Conservation (phyloP, 768 basidiomycete genomes). For the Leccinum olivaceopallidum region DNA sequence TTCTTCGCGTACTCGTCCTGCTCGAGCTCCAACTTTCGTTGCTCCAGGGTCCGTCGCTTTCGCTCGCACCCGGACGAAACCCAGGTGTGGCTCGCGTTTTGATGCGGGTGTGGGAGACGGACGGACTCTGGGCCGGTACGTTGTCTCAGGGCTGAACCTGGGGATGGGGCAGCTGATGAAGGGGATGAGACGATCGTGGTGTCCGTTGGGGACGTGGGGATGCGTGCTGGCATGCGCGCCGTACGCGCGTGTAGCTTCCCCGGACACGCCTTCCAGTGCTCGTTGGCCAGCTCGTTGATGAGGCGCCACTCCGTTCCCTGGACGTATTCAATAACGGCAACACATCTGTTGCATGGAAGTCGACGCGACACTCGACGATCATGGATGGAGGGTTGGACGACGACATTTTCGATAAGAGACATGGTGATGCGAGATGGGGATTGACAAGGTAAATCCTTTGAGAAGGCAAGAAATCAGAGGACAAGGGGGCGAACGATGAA, state of each 20-base stretch:
- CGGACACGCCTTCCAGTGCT: slow-evolving; percentile 31
- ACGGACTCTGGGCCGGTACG: neutral
- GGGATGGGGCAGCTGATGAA: neutral
- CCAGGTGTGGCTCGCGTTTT: slow-evolving; percentile 5
- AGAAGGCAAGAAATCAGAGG: neutral
- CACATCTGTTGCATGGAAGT: slow-evolving; percentile 32
- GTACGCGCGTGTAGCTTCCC: slow-evolving; percentile 18
- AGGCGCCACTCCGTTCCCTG: slow-evolving; percentile 26
- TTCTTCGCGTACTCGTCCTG: slow-evolving; percentile 29
- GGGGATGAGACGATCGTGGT: slow-evolving; percentile 12
- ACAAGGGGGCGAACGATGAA: neutral
- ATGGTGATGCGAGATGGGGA: slow-evolving; percentile 13
- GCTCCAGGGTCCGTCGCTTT: slow-evolving; percentile 30
- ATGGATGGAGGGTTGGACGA: slow-evolving; percentile 4
- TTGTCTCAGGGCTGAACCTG: slow-evolving; percentile 2
- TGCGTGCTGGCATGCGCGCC: slow-evolving; percentile 9
- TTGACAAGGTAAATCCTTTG: slow-evolving; percentile 15
- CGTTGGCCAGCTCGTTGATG: slow-evolving; percentile 28
- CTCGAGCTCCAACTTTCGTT: slow-evolving; percentile 30
- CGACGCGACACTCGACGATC: slow-evolving; percentile 15
- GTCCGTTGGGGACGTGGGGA: slow-evolving; percentile 16
- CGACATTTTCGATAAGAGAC: slow-evolving; percentile 18
- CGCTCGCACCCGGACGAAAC: slow-evolving; percentile 23
- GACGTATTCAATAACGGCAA: slow-evolving; percentile 28
- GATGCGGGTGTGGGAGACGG: neutral